phyloP scores from a whole-genome alignment of 73 alveolate species.

The Paramecium pentaurelia region DNA sequence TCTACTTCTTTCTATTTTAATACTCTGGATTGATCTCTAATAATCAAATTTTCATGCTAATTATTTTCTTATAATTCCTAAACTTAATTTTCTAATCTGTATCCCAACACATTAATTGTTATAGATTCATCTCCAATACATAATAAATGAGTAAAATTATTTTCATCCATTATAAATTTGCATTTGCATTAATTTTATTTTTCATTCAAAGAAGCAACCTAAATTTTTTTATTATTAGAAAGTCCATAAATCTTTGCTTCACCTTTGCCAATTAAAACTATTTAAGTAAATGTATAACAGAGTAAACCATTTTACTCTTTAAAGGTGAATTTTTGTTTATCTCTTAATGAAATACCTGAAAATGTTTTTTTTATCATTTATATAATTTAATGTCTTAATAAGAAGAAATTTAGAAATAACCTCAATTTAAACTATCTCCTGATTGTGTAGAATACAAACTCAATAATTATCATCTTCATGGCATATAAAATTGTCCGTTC shows the following conservation, averaged over 20 bases:
- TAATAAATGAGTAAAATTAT: neutral
- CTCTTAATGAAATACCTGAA: neutral
- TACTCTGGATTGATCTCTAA: neutral
- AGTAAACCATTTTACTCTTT: neutral
- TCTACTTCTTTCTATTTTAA: neutral
- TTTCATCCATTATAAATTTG: neutral
- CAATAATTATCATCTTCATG: slow-evolving; percentile 28
- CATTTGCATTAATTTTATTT: neutral
- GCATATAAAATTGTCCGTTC: neutral
- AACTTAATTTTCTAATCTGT: neutral
- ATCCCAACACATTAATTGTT: neutral
- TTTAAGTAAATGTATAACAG: neutral
- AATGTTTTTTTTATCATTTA: neutral
- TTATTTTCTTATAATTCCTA: neutral
- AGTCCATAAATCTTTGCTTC: neutral
- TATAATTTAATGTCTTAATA: neutral
- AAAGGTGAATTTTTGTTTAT: neutral
- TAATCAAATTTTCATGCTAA: neutral
- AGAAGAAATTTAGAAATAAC: neutral
- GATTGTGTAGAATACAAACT: slow-evolving; percentile 10
- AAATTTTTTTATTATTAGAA: neutral
- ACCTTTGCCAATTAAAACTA: neutral
- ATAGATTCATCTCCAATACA: neutral
- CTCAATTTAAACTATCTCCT: neutral
- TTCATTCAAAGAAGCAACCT: neutral